phyloP scores from a whole-genome alignment of 768 basidiomycete species.

The Lentinula boryana region DNA sequence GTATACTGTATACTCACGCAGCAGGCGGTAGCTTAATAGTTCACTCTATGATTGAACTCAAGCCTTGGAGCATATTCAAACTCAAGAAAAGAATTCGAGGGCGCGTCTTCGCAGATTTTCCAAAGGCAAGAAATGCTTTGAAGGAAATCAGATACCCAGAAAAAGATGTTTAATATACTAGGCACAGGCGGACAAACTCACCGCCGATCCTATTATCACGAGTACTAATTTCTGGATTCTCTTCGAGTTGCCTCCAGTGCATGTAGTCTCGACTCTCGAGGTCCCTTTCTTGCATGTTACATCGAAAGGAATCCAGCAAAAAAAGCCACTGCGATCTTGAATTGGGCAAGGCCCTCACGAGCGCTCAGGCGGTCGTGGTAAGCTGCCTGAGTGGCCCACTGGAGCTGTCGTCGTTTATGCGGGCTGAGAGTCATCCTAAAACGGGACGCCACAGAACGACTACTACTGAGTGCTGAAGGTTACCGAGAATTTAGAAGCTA shows the following conservation, averaged over 20 bases:
- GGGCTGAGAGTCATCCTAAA: background rate
- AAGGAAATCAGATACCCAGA: background rate
- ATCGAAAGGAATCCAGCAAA: background rate
- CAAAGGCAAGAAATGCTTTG: background rate
- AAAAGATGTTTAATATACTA: background rate
- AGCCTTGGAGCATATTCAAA: background rate
- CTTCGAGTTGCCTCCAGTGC: no score
- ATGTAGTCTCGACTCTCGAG: background rate
- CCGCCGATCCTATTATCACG: background rate
- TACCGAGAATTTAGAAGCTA: background rate
- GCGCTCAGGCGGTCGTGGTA: background rate
- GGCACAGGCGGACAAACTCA: background rate
- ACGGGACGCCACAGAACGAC: background rate
- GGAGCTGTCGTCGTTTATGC: background rate
- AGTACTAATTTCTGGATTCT: background rate
- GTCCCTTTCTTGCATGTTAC: background rate
- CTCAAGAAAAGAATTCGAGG: background rate
- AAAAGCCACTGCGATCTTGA: background rate
- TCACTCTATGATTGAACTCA: background rate
- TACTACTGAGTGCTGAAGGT: background rate
- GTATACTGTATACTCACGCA: background rate
- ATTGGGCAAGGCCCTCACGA: background rate
- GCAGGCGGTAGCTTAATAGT: background rate
- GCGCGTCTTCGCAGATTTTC: background rate
- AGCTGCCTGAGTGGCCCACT: background rate